Evolutionary conservation across 495 filamentous ascomycete genomes (phyloP).

Genomic region (Penicillium manginii): DNA sequence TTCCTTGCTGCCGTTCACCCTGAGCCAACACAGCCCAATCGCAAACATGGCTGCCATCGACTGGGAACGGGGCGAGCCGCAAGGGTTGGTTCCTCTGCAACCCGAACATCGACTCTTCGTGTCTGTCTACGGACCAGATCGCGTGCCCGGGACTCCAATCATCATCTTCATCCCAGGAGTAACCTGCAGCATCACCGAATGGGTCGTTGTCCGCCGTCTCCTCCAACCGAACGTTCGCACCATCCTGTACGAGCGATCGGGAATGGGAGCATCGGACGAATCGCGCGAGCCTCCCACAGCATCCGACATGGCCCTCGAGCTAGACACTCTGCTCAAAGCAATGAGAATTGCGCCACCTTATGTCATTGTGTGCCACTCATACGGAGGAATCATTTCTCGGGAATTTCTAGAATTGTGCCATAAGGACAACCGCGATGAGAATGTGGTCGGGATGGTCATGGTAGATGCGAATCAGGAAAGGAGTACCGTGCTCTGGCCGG

Average conservation of each 20-base stretch:
- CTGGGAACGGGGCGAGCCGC: neutral
- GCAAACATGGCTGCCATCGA: neutral
- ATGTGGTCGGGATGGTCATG: conserved; percentile 29
- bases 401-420: conserved; percentile 28
- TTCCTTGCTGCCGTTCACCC: no score
- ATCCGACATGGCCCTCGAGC: conserved; percentile 19
- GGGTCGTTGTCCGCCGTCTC: conserved; percentile 10
- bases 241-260: conserved; percentile 31
- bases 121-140: conserved; percentile 13
- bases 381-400: conserved; percentile 43
- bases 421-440: neutral
- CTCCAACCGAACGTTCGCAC: conserved; percentile 20
- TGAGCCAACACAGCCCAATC: no score
- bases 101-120: neutral
- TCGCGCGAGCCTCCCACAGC: conserved; percentile 7
- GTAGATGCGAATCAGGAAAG: conserved; percentile 31
- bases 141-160: conserved; percentile 4
- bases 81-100: conserved; percentile 4
- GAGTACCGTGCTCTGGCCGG: conserved; percentile 13
- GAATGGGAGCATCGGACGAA: conserved; percentile 14
- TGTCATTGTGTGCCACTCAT: conserved; percentile 44
- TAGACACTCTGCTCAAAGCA: conserved; percentile 18
- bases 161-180: conserved; percentile 14
- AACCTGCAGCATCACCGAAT: conserved; percentile 1
- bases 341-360: conserved; percentile 32